A percentile compares a stretch with the other conserved stretches of the same genome.
These are phyloP conservation scores for Phoma sp. DNA, from an alignment of 2,329 filamentous ascomycete genomes.

Conservation along the genomic window DNA sequence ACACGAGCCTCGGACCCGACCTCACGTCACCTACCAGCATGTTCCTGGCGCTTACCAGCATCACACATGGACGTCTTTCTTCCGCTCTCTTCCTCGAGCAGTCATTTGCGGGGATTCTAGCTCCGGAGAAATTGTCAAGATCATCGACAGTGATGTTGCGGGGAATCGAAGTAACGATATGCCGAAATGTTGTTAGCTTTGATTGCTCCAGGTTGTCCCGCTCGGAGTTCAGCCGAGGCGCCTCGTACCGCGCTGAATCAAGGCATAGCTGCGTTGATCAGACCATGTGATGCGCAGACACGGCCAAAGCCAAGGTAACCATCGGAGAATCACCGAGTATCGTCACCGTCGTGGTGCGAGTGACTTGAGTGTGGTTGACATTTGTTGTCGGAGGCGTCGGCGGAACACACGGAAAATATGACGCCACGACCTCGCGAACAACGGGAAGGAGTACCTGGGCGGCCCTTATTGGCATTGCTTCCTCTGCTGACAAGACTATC, in stretches of 20 bases:
- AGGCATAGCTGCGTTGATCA: constrained; percentile 8
- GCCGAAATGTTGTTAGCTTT: constrained; percentile 22
- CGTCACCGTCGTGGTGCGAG: neutral
- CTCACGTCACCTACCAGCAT: constrained; percentile 12
- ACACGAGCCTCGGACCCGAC: constrained; percentile 5
- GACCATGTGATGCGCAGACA: constrained; percentile 12
- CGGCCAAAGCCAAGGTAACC: neutral
- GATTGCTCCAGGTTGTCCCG: constrained; percentile 4
- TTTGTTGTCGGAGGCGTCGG: constrained; percentile 10
- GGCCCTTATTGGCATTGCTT: constrained; percentile 6
- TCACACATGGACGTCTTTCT: neutral
- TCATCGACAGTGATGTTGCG: constrained; percentile 23
- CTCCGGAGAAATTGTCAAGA: constrained; percentile 33
- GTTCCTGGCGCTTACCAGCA: constrained; percentile 17
- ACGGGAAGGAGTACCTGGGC: constrained; percentile 12
- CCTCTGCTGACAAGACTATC: constrained; percentile 1
- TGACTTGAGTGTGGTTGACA: neutral
- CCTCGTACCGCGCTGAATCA: constrained; percentile 3
- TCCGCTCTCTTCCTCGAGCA: constrained; percentile 10
- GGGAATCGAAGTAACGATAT: constrained; percentile 24
- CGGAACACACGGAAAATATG: constrained; percentile 1
- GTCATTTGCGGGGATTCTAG: constrained; percentile 26
- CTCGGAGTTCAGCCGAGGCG: constrained; percentile 19
- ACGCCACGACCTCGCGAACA: constrained; percentile 5
- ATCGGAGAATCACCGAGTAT: constrained; percentile 15